These are phyloP conservation scores for Pythium plurisporium DNA, from an alignment of 352 stramenopile genomes.

Conservation along the genomic window DNA sequence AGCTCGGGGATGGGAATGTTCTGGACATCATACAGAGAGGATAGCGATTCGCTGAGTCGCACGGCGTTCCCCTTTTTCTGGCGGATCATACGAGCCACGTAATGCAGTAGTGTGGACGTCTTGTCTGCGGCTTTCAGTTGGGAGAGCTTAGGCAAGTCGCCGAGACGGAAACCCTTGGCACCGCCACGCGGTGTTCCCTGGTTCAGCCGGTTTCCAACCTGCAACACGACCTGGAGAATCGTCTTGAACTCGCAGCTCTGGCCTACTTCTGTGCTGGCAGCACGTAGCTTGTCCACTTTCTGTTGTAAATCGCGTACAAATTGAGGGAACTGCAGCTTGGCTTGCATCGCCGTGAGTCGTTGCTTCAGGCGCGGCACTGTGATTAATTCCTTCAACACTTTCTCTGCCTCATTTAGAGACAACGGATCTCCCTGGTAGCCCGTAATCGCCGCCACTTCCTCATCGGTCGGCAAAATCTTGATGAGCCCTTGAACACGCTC, in stretches of 20 bases:
- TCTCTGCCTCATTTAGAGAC: slow-evolving; percentile 73
- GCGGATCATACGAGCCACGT: slow-evolving; percentile 63
- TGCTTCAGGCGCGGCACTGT: slow-evolving; percentile 66
- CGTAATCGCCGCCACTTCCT: slow-evolving; percentile 73
- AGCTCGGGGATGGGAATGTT: slow-evolving; percentile 73
- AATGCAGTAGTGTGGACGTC: slow-evolving; percentile 65
- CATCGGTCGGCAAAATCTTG: slow-evolving; percentile 85
- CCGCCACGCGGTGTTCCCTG: slow-evolving; percentile 55
- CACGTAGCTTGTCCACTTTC: slow-evolving; percentile 58
- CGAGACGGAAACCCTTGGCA: slow-evolving; percentile 68
- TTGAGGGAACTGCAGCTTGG: slow-evolving; percentile 61
- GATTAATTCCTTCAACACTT: slow-evolving; percentile 76
- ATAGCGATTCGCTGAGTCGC: slow-evolving; percentile 52
- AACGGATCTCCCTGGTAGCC: slow-evolving; percentile 55
- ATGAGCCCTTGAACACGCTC: slow-evolving; percentile 83
- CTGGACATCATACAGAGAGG: slow-evolving; percentile 70
- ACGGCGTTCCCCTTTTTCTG: slow-evolving; percentile 64
- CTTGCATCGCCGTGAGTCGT: slow-evolving; percentile 49
- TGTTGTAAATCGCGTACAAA: slow-evolving; percentile 57
- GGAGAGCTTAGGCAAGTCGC: slow-evolving; percentile 59
- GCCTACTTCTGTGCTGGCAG: slow-evolving; percentile 52
- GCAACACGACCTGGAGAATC: slow-evolving; percentile 62
- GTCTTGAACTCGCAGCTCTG: slow-evolving; percentile 67
- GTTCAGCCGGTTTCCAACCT: slow-evolving; percentile 88
- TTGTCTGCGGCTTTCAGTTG: slow-evolving; percentile 68